These are phyloP conservation scores for Adansonia digitata DNA, from an alignment of 345 rosid species.

Conservation along the genomic window DNA sequence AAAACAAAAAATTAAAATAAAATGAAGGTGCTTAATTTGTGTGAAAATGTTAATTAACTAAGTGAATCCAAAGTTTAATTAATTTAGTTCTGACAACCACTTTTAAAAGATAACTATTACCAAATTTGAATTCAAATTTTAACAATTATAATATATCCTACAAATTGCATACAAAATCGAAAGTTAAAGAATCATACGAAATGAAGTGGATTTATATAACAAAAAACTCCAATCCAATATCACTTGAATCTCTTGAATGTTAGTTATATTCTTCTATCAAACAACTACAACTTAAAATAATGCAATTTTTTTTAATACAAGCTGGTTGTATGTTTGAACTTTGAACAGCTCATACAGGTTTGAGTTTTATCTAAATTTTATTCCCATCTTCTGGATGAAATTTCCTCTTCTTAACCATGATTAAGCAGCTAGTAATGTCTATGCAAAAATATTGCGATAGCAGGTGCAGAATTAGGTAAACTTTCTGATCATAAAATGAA, in stretches of 20 bases:
- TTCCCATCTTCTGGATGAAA: neutral
- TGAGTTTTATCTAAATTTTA: neutral
- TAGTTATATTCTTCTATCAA: neutral
- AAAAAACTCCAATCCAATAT: neutral
- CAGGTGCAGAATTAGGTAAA: neutral
- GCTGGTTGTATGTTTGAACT: neutral
- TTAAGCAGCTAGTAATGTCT: neutral
- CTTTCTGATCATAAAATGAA: too few species aligned
- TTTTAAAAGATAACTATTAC: too few species aligned
- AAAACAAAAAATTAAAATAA: too few species aligned
- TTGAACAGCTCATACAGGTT: neutral
- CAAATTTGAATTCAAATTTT: too few species aligned
- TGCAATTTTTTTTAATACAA: neutral
- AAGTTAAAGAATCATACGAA: neutral
- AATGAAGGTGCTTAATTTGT: too few species aligned
- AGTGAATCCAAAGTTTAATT: too few species aligned
- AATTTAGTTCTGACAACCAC: too few species aligned
- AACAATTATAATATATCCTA: too few species aligned
- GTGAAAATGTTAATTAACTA: too few species aligned
- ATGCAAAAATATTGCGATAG: neutral
- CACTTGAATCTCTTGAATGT: too few species aligned
- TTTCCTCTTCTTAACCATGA: neutral
- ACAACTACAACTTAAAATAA: neutral
- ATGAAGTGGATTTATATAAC: neutral
- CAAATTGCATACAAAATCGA: too few species aligned